A percentile compares a stretch with the other conserved stretches of the same genome.
These are phyloP conservation scores for Cryphonectria japonica DNA, from an alignment of 2,329 filamentous ascomycete species.

Conservation along the genomic window DNA sequence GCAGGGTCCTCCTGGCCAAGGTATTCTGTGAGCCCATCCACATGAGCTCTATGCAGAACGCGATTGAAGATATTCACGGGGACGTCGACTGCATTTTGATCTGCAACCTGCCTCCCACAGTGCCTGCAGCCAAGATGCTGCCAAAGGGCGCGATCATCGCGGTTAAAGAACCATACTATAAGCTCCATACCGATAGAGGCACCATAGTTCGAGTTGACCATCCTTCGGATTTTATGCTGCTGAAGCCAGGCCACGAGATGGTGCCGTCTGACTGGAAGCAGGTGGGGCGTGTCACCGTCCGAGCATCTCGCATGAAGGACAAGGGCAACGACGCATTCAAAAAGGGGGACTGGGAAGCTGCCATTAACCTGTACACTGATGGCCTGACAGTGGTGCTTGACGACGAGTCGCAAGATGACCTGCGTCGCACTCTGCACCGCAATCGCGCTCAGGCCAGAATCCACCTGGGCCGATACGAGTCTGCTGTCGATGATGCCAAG, in stretches of 20 bases:
- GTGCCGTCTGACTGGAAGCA: not conserved
- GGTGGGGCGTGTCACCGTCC: not conserved
- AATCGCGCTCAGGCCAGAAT: conserved; percentile 6
- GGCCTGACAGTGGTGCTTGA: conserved; percentile 6
- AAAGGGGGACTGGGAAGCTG: not conserved
- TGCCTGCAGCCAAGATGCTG: conserved; percentile 37
- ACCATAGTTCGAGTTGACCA: conserved; percentile 43
- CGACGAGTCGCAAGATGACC: not conserved
- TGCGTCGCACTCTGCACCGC: conserved; percentile 5
- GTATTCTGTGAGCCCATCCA: conserved; percentile 19
- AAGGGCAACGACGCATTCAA: conserved; percentile 19
- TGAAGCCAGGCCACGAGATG: conserved; percentile 23
- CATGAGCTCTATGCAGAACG: conserved; percentile 22
- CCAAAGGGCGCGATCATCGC: conserved; percentile 40
- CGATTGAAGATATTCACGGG: conserved; percentile 78
- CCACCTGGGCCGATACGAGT: conserved; percentile 4
- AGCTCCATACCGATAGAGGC: conserved; percentile 32
- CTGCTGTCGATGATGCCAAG: conserved; percentile 7
- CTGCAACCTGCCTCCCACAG: conserved; percentile 37
- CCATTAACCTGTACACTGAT: conserved; percentile 16
- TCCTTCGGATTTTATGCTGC: conserved; percentile 39
- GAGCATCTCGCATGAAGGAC: conserved; percentile 14
- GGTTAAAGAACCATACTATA: conserved; percentile 44
- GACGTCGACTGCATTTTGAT: conserved; percentile 79
- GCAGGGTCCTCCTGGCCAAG: conserved; percentile 24